phyloP scores from a whole-genome alignment of 768 basidiomycete genomes.

The Pleurotus citrinopileatus region DNA sequence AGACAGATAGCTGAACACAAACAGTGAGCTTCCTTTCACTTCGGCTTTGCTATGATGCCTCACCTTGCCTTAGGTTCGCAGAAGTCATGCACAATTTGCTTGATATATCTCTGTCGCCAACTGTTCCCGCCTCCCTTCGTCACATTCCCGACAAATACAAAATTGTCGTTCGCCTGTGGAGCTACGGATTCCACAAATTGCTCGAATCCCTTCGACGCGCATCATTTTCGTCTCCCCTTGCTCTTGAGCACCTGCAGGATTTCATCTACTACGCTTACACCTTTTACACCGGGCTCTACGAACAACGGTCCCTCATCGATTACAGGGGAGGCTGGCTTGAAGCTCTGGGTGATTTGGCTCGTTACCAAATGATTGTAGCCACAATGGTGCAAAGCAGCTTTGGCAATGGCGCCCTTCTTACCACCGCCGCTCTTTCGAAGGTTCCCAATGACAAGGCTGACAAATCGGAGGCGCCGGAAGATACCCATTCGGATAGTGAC shows the following conservation, averaged over 20 bases:
- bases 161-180: constrained; percentile 92
- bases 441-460: constrained; percentile 30
- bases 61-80: constrained; percentile 61
- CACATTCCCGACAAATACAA: constrained; percentile 94
- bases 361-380: constrained; percentile 96
- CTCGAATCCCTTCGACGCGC: constrained; percentile 89
- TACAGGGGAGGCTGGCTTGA: constrained; percentile 93
- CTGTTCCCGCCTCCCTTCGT: constrained; percentile 84
- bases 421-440: constrained; percentile 52
- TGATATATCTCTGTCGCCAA: constrained; percentile 79
- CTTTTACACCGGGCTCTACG: constrained; percentile 87
- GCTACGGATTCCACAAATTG: constrained; percentile 83
- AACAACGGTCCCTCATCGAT: constrained; percentile 65
- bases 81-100: constrained; percentile 90
- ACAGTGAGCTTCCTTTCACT: constrained; percentile 47
- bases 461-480: constrained; percentile 14
- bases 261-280: constrained; percentile 95
- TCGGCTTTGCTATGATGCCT: constrained; percentile 11
- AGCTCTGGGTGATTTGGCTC: constrained; percentile 92
- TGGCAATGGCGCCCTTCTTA: constrained; percentile 42
- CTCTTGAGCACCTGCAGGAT: constrained; percentile 90
- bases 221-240: constrained; percentile 63
- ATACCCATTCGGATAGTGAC: constrained; percentile 12
- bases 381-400: constrained; percentile 63
- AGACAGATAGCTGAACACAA: constrained; percentile 79